phyloP scores from a whole-genome alignment of 2,329 filamentous ascomycete species.

The Juglanconis juglandina region DNA sequence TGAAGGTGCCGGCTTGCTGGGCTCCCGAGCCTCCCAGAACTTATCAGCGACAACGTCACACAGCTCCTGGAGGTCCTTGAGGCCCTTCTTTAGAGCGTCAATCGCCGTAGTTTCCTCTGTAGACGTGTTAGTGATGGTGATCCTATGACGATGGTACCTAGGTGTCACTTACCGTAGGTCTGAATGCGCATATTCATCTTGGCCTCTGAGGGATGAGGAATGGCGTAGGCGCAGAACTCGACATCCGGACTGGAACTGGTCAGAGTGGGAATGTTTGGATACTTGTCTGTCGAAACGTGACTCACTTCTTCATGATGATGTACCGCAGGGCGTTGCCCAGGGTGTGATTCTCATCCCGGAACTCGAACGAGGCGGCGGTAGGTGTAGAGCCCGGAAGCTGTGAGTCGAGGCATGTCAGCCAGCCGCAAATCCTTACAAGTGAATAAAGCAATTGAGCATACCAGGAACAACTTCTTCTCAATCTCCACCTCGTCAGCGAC shows the following conservation, averaged over 20 bases:
- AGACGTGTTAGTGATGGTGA: not conserved
- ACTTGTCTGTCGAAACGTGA: slow-evolving; percentile 7
- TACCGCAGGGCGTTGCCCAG: slow-evolving; percentile 91
- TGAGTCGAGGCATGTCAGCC: slow-evolving; percentile 8
- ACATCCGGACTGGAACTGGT: slow-evolving; percentile 72
- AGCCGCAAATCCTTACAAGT: not conserved
- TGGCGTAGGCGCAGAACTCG: slow-evolving; percentile 97
- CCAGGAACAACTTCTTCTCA: slow-evolving; percentile 24
- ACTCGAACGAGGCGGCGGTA: slow-evolving; percentile 91
- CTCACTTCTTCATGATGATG: slow-evolving; percentile 98
- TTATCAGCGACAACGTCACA: slow-evolving; percentile 94
- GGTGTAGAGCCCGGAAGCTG: slow-evolving; percentile 83
- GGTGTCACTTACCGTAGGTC: slow-evolving; percentile 72
- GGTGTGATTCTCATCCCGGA: slow-evolving; percentile 90
- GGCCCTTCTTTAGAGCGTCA: slow-evolving; percentile 84
- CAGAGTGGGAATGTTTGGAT: not conserved
- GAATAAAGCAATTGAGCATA: slow-evolving; percentile 1
- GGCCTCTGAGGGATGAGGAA: slow-evolving; percentile 90
- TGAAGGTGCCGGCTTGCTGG: slow-evolving; percentile 15
- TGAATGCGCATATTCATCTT: slow-evolving; percentile 98
- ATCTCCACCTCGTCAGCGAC: slow-evolving; percentile 29
- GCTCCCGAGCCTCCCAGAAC: slow-evolving; percentile 66
- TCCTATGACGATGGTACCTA: not conserved
- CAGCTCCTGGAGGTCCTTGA: slow-evolving; percentile 82
- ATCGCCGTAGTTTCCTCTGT: slow-evolving; percentile 75